These are phyloP conservation scores for Penicillium sp. DNA, from an alignment of 2,329 filamentous ascomycete genomes.

Conservation along the genomic window DNA sequence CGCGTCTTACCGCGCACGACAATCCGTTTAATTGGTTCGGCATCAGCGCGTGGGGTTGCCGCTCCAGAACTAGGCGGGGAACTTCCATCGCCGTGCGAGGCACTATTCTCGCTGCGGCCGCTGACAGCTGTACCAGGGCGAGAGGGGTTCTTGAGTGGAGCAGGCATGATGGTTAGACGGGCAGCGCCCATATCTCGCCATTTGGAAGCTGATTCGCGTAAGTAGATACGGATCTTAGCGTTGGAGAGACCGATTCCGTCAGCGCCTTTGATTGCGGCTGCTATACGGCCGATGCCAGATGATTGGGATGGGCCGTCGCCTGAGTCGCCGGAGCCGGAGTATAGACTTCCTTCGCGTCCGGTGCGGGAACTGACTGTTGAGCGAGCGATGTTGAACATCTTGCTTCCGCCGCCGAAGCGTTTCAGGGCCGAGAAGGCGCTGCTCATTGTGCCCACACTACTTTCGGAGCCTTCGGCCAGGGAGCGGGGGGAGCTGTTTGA, in stretches of 20 bases:
- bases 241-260: slow-evolving; percentile 67
- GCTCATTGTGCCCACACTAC: slow-evolving; percentile 72
- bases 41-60: slow-evolving; percentile 47
- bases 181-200: slow-evolving; percentile 93
- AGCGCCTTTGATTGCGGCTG: slow-evolving; percentile 50
- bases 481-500: slow-evolving; percentile 54
- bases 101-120: slow-evolving; percentile 42
- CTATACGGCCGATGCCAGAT: slow-evolving; percentile 55
- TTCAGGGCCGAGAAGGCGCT: slow-evolving; percentile 77
- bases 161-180: slow-evolving; percentile 73
- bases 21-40: slow-evolving; percentile 79
- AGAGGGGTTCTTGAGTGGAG: slow-evolving; percentile 37
- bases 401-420: slow-evolving; percentile 69
- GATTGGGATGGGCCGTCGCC: slow-evolving; percentile 52
- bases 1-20: slow-evolving; percentile 70
- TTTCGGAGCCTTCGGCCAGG: slow-evolving; percentile 65
- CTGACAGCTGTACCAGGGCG: slow-evolving; percentile 49
- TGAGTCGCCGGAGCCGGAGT: slow-evolving; percentile 56
- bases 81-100: slow-evolving; percentile 21
- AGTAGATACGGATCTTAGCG: slow-evolving; percentile 82
- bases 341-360: slow-evolving; percentile 56
- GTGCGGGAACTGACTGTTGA: slow-evolving; percentile 67
- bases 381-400: slow-evolving; percentile 77
- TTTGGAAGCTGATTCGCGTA: slow-evolving; percentile 70
- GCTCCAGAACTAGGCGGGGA: slow-evolving; percentile 31